Evolutionary conservation across 345 rosid species (phyloP).

Genomic region (Kernera saxatilis): DNA sequence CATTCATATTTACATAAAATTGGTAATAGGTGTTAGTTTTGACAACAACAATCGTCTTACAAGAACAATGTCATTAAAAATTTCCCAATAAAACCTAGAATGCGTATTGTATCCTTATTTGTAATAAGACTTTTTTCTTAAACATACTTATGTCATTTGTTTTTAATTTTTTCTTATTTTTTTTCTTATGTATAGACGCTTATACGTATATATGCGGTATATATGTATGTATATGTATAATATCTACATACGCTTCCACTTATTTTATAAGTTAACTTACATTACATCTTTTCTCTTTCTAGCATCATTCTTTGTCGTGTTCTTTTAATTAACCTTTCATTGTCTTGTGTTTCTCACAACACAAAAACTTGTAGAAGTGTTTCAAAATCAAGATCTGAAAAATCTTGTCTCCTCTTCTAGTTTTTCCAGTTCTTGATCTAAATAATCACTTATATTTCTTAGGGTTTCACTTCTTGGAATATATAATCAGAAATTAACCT

Average conservation of each 20-base stretch:
- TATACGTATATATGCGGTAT: neutral
- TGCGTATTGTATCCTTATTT: neutral
- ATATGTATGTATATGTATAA: neutral
- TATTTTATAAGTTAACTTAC: conserved; percentile 28
- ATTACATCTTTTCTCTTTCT: conserved; percentile 31
- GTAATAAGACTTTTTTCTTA: neutral
- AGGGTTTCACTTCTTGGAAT: conserved; percentile 5
- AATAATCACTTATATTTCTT: neutral
- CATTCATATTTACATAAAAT: neutral
- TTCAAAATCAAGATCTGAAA: conserved; percentile 28
- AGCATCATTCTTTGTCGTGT: conserved; percentile 34
- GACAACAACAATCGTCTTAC: neutral
- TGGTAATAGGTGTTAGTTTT: neutral
- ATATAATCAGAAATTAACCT: neutral
- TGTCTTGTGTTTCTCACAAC: conserved; percentile 30
- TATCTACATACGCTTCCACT: conserved; percentile 9
- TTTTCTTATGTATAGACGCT: neutral
- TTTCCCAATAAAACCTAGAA: neutral
- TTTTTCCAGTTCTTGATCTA: conserved; percentile 4
- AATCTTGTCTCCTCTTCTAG: conserved; percentile 11
- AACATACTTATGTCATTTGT: neutral
- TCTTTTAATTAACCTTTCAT: conserved; percentile 22
- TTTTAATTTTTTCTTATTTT: neutral
- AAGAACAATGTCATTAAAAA: neutral
- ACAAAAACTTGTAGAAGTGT: conserved; percentile 28